Evolutionary conservation across 2,329 filamentous ascomycete species (phyloP).

Genomic region (Colletotrichum siamense): DNA sequence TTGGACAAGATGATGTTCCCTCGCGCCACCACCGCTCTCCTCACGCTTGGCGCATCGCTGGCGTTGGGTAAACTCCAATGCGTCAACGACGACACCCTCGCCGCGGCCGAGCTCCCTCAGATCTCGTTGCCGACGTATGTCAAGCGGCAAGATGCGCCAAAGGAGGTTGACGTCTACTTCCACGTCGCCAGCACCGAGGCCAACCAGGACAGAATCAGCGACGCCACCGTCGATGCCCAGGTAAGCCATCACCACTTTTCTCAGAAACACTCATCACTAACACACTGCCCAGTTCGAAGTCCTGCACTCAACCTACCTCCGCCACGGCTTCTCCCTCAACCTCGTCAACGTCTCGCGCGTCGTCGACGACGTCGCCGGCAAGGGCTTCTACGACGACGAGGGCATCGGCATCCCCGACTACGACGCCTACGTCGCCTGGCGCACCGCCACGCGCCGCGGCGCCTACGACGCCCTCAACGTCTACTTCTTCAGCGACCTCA

Average conservation of each 20-base stretch:
- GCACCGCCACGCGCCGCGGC: constrained; percentile 45
- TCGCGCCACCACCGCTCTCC: background rate
- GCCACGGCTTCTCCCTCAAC: constrained; percentile 4
- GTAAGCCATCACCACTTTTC: background rate
- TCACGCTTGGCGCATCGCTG: background rate
- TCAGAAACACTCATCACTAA: background rate
- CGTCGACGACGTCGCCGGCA: constrained; percentile 10
- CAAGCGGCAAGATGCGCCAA: constrained; percentile 3
- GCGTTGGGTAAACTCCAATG: background rate
- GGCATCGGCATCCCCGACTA: constrained; percentile 8
- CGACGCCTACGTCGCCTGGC: constrained; percentile 12
- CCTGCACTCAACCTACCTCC: constrained; percentile 7
- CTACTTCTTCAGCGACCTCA: constrained; percentile 43
- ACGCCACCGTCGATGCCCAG: constrained; percentile 4
- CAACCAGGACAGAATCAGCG: constrained; percentile 30
- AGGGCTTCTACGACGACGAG: constrained; percentile 3
- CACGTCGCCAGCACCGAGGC: constrained; percentile 57
- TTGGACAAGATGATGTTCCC: background rate
- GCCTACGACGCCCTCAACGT: constrained; percentile 47
- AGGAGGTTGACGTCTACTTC: constrained; percentile 43
- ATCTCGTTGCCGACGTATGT: background rate
- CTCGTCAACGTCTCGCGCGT: constrained; percentile 16
- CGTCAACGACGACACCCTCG: background rate
- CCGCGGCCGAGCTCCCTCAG: background rate
- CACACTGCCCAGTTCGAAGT: background rate